Base-by-base conservation (phyloP, 2,329 filamentous ascomycete species). In the Pseudogymnoascus verrucosus region DNA sequence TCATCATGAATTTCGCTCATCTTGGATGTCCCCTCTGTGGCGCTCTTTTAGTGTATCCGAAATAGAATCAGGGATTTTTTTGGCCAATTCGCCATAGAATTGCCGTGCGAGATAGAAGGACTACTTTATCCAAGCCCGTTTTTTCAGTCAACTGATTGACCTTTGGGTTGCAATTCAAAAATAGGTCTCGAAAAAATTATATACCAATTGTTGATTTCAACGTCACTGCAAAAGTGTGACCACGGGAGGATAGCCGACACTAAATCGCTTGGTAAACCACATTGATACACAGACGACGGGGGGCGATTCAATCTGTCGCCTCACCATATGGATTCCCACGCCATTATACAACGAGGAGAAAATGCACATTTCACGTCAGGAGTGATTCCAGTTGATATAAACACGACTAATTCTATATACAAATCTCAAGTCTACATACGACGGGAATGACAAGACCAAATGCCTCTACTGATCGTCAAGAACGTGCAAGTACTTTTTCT, bases 401-500 rank as follows among this genome's bases (percentile, higher is more conserved):
- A 57, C 51, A 57, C 51, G 51, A 57, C 51, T 21, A 57, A 34
- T 57, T 57, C 51, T 57, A 57, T 57, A 57, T 57, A 57, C 51
- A 57, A 57, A 34, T 57, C 28, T 57, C 51, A 57, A 57, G 51
- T 57, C 51, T 57, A 57, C 51, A 57, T 57, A 57, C 51, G 51
- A 57, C 21, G 28, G 60, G n/a, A 31, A 61, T 47, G 16, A 14
- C 8, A 8, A 61, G 26, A 19, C 28, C 28, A 57, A 57, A 34
- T 57, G 39, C 36, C 54, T 76, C 79, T 87, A 95, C 82, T 92
- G 85, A 76, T 95, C 89, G 75, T 96, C 91, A 74, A 91, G 80
- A 66, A 99, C 93, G 76, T 99, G 95, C 76, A 98, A 80, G 76
- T 96, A 99, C 82, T 97, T 95, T 84, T 88, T 95, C 78, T 98